A percentile compares a stretch with the other conserved stretches of the same genome.
Evolutionary conservation across 2,329 filamentous ascomycete genomes (phyloP).

Genomic region (Penicillium sp.): DNA sequence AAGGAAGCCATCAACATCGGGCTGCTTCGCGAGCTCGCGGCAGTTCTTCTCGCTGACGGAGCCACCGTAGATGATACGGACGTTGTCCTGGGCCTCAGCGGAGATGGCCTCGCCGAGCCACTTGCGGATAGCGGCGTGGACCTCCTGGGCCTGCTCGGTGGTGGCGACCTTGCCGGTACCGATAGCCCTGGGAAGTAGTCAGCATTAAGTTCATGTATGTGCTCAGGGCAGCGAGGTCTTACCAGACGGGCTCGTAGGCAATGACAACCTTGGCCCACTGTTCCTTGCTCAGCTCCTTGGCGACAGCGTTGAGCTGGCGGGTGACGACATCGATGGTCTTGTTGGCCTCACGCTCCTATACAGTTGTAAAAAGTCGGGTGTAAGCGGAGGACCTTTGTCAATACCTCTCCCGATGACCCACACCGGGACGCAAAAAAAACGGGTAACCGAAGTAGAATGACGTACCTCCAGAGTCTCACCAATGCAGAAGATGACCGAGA

Average conservation of each 20-base stretch:
- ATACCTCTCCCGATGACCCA: conserved; percentile 18
- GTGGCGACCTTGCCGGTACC: conserved; percentile 93
- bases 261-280: conserved; percentile 96
- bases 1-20: conserved; percentile 96
- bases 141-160: conserved; percentile 87
- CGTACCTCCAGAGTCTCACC: conserved; percentile 81
- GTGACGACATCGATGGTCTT: conserved; percentile 75
- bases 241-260: conserved; percentile 99
- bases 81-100: conserved; percentile 75
- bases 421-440: conserved; percentile 19
- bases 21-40: conserved; percentile 83
- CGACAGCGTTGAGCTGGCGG: conserved; percentile 77
- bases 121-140: conserved; percentile 84
- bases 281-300: conserved; percentile 61
- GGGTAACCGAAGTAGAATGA: conserved; percentile 18
- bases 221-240: conserved; percentile 40
- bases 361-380: conserved; percentile 20
- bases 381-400: conserved; percentile 21
- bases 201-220: background rate
- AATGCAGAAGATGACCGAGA: conserved; percentile 94
- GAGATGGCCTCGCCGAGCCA: conserved; percentile 79
- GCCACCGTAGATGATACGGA: conserved; percentile 93
- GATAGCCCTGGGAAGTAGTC: conserved; percentile 53
- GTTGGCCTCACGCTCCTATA: conserved; percentile 72
- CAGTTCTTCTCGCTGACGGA: conserved; percentile 99